Evolutionary conservation across 768 basidiomycete genomes (phyloP).

Genomic region (Ramaria sp.): DNA sequence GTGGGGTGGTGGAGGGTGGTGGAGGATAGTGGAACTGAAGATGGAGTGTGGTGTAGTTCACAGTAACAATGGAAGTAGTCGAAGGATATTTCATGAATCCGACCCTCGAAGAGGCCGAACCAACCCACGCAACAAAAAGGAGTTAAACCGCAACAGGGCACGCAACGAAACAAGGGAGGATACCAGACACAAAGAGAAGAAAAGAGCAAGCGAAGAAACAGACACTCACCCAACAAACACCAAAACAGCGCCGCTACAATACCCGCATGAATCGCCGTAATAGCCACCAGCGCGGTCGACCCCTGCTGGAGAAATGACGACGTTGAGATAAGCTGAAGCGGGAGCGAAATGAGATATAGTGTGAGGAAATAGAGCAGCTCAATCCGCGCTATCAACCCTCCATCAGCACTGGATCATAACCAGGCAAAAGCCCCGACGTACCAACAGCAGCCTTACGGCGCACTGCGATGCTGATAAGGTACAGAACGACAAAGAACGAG

Average conservation of each 20-base stretch:
- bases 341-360: slow-evolving; percentile 61
- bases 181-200: neutral
- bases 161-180: neutral
- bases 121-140: no score
- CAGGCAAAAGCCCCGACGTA: slow-evolving; percentile 20
- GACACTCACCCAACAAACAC: slow-evolving; percentile 36
- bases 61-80: no score
- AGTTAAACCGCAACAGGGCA: no score
- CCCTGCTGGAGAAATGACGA: slow-evolving; percentile 76
- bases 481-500: slow-evolving; percentile 48
- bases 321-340: slow-evolving; percentile 72
- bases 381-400: slow-evolving; percentile 40
- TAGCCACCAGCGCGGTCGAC: slow-evolving; percentile 49
- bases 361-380: slow-evolving; percentile 61
- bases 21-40: no score
- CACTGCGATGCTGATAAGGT: slow-evolving; percentile 46
- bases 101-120: no score
- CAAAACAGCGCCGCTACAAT: slow-evolving; percentile 71
- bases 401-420: neutral
- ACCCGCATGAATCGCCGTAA: slow-evolving; percentile 75
- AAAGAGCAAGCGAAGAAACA: neutral
- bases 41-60: no score
- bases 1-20: no score
- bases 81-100: no score
- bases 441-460: slow-evolving; percentile 85